Evolutionary conservation across 345 rosid species (phyloP), one percentile per base, ranked within the genome.

Genomic region (Boechera retrofracta): DNA sequence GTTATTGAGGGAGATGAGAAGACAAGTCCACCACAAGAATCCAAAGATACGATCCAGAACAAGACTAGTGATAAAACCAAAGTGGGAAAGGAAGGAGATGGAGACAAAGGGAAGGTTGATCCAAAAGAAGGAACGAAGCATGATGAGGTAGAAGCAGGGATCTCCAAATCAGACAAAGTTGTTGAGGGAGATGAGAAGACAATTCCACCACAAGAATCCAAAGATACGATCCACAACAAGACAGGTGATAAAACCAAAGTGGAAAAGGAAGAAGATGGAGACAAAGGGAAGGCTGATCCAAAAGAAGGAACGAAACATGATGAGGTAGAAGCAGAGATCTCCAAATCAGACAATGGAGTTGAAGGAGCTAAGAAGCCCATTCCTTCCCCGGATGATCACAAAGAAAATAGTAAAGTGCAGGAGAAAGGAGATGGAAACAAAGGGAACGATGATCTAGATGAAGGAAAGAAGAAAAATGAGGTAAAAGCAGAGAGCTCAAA

Each of bases 391-490:
- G 58, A 63, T 26, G 53, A 63, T 44, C 28, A 36, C 8, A 47
- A 47, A 33, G 72, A 55, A 32, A 57, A 33, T 2, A 56, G 49
- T 26, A 35, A 66, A 45, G 29, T 51, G 54, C 70, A 74, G 45
- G 71, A 64, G 36, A 61, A 76, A 61, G 28, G 47, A 59, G 49
- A 33, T 33, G 63, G 52, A 29, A 53, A 63, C 10, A 63, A 73
- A 7, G 55, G 24, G 26, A 73, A 45, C 4, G 64, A 0, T 64
- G 11, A 65, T 24, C 65, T 4, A 64, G 67, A 66, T 24, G 67
- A 75, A 67, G 73, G n/a, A 28, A 67, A 26, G 11, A 58, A 67
- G 33, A 29, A 12, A 29, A 32, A 67, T 57, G 79, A 59, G 33
- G 61, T 48, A 31, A 41, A 60, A 16, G 39, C 33, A 10, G 69